These are phyloP conservation scores for Pseudevernia furfuracea DNA, from an alignment of 495 filamentous ascomycete genomes.

Conservation along the genomic window DNA sequence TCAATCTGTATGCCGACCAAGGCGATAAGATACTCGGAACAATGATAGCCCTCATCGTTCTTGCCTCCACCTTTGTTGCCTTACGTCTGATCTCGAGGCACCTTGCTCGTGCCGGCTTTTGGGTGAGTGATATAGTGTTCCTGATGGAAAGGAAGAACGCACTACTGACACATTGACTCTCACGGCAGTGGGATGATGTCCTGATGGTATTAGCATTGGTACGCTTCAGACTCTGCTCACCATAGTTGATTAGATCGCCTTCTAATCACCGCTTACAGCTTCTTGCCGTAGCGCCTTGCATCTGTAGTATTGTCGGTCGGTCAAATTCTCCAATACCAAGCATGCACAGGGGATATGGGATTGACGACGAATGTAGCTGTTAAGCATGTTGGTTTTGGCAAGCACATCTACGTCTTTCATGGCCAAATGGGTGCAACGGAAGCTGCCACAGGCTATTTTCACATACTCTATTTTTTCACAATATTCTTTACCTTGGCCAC, in stretches of 20 bases:
- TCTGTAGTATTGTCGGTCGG: not conserved
- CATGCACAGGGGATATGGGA: not conserved
- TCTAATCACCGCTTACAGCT: not conserved
- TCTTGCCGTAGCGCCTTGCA: constrained; percentile 1
- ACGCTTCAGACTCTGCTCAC: not conserved
- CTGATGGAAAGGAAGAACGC: not conserved
- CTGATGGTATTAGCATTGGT: constrained; percentile 17
- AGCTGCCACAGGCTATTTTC: not conserved
- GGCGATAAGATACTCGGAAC: constrained; percentile 9
- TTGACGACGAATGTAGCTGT: not conserved
- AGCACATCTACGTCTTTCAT: not conserved
- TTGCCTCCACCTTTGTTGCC: constrained; percentile 18
- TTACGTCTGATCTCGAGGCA: constrained; percentile 14
- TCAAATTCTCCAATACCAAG: not conserved
- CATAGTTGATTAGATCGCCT: not conserved
- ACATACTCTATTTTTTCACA: not conserved
- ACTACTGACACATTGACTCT: not conserved
- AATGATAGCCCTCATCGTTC: constrained; percentile 14
- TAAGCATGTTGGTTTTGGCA: not conserved
- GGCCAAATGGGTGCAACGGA: not conserved
- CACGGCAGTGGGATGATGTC: constrained; percentile 19
- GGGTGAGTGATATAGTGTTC: constrained; percentile 1
- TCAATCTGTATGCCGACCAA: constrained; percentile 15
- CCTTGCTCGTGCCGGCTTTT: constrained; percentile 15
- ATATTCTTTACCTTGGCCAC: not conserved